Evolutionary conservation across 352 stramenopile species (phyloP), one percentile per base, ranked within the genome.

Genomic region (Phytopythium montanum): DNA sequence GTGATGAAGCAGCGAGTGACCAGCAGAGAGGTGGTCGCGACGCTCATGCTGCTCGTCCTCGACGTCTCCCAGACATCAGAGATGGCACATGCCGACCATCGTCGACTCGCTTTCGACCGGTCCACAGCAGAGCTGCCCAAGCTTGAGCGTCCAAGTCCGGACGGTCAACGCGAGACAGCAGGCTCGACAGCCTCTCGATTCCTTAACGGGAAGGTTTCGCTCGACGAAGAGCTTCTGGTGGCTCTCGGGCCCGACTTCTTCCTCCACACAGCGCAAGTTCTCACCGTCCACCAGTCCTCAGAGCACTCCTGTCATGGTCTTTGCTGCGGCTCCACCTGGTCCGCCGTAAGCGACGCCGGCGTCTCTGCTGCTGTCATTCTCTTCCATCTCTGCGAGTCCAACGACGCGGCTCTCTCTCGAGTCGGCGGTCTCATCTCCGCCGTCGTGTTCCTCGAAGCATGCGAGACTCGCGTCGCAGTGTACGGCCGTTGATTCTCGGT

Each of bases 381-480:
- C 29, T 58, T 51, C 1, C 28, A 69, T 3, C 57, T 58, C 5
- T 54, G 49, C 49, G 49, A 54, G 26, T 21, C 16, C 5, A 61
- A 65, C 26, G 23, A 66, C 12, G 25, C 26, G 10, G 50, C 41
- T 13, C 23, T 68, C 6, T 25, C 46, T 16, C 51, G 54, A 46
- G 31, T 54, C 9, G 62, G 59, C 39, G 67, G 62, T 4, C 42
- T 80, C 7, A 13, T 42, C 50, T 23, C 42, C 0, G 52, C 84
- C 41, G 39, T 62, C 0, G 63, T 66, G 12, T 67, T 79, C 33
- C 56, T 85, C 6, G 52, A 73, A 34, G 33, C 68, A 14, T 79
- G 69, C 39, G 73, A 88, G 48, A 77, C 71, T 5, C 75, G 75
- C 9, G 57, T 85, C 19, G 73, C 70, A 46, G 54, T 88, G 78